Base-by-base conservation (phyloP, 345 rosid genomes). In the Rhizophora mangle region DNA sequence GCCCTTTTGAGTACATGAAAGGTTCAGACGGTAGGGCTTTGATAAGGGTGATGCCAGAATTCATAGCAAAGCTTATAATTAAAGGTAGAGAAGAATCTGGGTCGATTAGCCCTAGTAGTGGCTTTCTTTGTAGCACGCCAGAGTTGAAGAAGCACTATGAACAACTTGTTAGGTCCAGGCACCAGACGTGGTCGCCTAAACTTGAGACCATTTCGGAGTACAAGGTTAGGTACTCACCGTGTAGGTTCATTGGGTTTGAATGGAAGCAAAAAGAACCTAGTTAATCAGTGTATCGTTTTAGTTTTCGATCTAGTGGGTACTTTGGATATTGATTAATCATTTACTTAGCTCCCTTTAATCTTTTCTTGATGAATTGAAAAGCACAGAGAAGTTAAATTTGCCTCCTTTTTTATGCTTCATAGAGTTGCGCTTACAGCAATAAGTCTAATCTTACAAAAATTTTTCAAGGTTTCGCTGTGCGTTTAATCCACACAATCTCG, bases 111-210 rank as follows among this genome's bases (percentile, higher is more conserved):
- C 63, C 68, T 34, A 68, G 77, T 31, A 63, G 36, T 53, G 72
- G 72, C 20, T 76, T 76, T 72, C 85, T 93, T 63, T 93, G 98
- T 65, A 87, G 87, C 78, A 89, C 97, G 3, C 97, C 97, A n/a
- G 97, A 93, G 81, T 68, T 93, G 87, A 82, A 88, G 86, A 93
- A 91, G 74, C 97, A 89, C 19, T 93, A 93, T 62, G 89, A 85
- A 43, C 85, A 74, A 75, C 79, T 93, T 19, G 98, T 91, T 11
- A 85, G 97, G 63, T 74, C 85, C 21, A 88, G 72, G 72, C 94
- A 80, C 30, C 88, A 93, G 55, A 54, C 85, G 11, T 91, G 97
- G 98, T 93, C 96, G 55, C 97, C 98, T 0, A 88, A 85, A 68
- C 85, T 91, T 55, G 89, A 93, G 76, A 88, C 98, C 10, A 91